These are phyloP conservation scores for Condylostoma magnum DNA, from an alignment of 169 alveolate genomes.

Conservation along the genomic window DNA sequence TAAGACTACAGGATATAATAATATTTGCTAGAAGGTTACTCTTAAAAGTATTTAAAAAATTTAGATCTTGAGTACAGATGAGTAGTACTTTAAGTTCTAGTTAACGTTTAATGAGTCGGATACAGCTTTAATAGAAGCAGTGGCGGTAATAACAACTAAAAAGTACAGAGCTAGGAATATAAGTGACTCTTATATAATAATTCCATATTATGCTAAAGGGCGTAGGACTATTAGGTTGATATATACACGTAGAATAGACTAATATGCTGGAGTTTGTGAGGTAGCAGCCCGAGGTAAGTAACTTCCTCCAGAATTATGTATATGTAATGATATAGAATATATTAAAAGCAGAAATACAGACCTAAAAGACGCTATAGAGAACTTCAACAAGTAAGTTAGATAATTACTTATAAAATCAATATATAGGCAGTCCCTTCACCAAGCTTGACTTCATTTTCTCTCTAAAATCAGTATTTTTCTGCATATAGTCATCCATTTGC, in stretches of 20 bases:
- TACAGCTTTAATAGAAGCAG: constrained; percentile 8
- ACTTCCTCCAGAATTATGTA: constrained; percentile 20
- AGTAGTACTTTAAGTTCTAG: constrained; percentile 11
- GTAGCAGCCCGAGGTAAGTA: background rate
- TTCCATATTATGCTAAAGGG: constrained; percentile 13
- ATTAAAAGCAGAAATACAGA: background rate
- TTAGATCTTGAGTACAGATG: constrained; percentile 19
- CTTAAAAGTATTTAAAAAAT: constrained; percentile 7
- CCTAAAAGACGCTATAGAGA: background rate
- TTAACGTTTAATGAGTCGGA: constrained; percentile 4
- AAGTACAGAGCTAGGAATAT: background rate
- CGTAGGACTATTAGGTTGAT: background rate
- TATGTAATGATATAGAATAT: constrained; percentile 3
- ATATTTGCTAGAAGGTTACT: constrained; percentile 22
- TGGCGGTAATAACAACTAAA: constrained; percentile 6
- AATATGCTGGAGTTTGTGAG: constrained; percentile 27
- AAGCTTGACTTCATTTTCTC: too few species aligned
- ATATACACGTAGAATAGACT: constrained; percentile 23
- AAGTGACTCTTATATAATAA: background rate
- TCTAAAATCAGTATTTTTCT: background rate
- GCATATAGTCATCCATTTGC: background rate
- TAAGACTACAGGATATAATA: background rate
- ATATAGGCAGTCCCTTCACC: too few species aligned
- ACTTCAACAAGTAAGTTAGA: too few species aligned
- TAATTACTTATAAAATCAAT: too few species aligned